Percentiles rank a stretch among this genome's conserved stretches.
These are phyloP conservation scores for Oxyria digyna DNA, from an alignment of 148 eudicot genomes.

Conservation along the genomic window DNA sequence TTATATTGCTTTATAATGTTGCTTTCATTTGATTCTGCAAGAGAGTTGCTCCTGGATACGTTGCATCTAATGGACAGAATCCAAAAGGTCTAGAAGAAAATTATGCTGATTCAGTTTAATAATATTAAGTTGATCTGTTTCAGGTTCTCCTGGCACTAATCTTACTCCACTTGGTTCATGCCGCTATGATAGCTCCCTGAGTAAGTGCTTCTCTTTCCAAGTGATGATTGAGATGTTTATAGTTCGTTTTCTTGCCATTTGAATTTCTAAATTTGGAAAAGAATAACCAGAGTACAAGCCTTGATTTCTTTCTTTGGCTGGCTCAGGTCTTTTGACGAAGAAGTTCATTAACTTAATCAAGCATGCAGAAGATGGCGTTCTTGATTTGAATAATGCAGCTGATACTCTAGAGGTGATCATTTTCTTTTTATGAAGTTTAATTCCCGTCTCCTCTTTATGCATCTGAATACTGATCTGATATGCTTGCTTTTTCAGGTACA, in stretches of 20 bases:
- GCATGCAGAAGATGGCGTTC: slow-evolving; percentile 93
- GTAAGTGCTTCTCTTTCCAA: slow-evolving; percentile 20
- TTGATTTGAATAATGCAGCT: slow-evolving; percentile 93
- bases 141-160: slow-evolving; percentile 83
- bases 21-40: not conserved
- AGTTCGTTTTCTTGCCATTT: not conserved
- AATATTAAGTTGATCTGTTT: slow-evolving; percentile 8
- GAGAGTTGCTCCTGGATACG: not conserved
- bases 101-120: not conserved
- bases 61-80: not conserved
- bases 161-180: slow-evolving; percentile 76
- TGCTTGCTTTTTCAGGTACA: slow-evolving; percentile 52
- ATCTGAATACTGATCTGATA: slow-evolving; percentile 1
- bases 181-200: slow-evolving; percentile 95
- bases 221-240: not conserved
- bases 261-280: not conserved
- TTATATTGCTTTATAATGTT: not conserved
- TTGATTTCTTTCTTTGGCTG: slow-evolving; percentile 3
- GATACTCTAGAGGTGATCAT: slow-evolving; percentile 71
- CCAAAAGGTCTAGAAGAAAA: not conserved
- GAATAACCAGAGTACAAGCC: not conserved
- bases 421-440: not conserved
- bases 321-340: slow-evolving; percentile 75
- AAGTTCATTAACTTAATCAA: slow-evolving; percentile 84
- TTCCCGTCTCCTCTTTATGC: not conserved